Conservation (phyloP, 2,329 filamentous ascomycete genomes). For the Paraphoma chrysanthemicola region DNA sequence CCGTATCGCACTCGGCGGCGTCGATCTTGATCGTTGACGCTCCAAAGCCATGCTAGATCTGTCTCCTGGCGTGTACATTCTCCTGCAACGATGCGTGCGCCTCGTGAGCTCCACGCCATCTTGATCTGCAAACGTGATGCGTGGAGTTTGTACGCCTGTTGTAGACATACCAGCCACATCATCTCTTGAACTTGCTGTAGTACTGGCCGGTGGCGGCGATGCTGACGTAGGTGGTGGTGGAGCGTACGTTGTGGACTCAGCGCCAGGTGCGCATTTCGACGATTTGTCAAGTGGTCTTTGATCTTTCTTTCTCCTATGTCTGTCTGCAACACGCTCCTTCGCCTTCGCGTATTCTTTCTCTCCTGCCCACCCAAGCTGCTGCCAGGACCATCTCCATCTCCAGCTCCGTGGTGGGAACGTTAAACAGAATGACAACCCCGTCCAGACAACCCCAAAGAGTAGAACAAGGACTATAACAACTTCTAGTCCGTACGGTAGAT, state of each 20-base stretch:
- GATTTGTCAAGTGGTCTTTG: slow-evolving; percentile 22
- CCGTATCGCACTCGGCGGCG: background rate
- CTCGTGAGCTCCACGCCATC: background rate
- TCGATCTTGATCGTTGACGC: background rate
- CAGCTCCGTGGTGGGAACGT: slow-evolving; percentile 25
- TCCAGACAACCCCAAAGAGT: slow-evolving; percentile 10
- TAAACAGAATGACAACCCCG: slow-evolving; percentile 14
- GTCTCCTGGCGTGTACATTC: too few relatives aligned
- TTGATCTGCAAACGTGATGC: background rate
- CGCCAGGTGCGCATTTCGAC: slow-evolving; percentile 13
- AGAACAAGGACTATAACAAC: slow-evolving; percentile 6
- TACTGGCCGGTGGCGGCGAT: background rate
- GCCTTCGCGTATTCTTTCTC: too few relatives aligned
- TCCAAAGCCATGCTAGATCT: too few relatives aligned
- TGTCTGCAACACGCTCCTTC: too few relatives aligned
- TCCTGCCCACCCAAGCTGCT: too few relatives aligned
- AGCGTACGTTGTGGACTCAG: too few relatives aligned
- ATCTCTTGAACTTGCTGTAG: background rate
- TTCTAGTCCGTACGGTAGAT: slow-evolving; percentile 10
- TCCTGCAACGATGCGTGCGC: background rate
- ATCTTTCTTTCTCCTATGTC: background rate
- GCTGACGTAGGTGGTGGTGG: background rate
- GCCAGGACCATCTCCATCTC: too few relatives aligned
- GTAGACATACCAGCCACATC: too few relatives aligned
- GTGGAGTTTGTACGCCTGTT: background rate